A percentile compares a stretch with the other conserved stretches of the same genome.
Evolutionary conservation across 2,329 filamentous ascomycete genomes (phyloP).

Genomic region (Penicillium sp.): DNA sequence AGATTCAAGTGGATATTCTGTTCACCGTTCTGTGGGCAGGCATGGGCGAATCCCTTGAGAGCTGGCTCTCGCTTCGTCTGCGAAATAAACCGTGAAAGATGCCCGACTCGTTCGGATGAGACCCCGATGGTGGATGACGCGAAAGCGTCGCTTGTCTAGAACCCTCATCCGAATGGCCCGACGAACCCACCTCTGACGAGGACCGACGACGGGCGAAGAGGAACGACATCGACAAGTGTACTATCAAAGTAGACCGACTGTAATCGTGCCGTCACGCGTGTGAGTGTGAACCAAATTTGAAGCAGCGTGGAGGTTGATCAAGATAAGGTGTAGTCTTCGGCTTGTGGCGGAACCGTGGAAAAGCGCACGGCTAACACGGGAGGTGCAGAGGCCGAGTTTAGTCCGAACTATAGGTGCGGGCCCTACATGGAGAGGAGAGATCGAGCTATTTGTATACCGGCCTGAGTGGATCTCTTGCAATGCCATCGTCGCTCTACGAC

Average conservation of each 20-base stretch:
- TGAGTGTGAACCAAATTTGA: too few relatives aligned
- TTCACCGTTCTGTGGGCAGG: conserved; percentile 7
- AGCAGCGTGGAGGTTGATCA: too few relatives aligned
- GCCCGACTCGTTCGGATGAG: conserved; percentile 5
- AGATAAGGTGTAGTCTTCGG: neutral
- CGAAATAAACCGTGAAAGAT: conserved; percentile 27
- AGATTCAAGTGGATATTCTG: neutral
- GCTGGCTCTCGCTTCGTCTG: conserved; percentile 15
- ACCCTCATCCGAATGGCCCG: conserved; percentile 8
- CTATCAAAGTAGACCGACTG: too few relatives aligned
- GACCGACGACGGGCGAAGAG: conserved; percentile 31
- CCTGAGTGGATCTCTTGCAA: too few relatives aligned
- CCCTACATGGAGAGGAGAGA: too few relatives aligned
- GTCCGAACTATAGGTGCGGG: too few relatives aligned
- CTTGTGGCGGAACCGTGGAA: conserved; percentile 4
- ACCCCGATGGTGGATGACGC: conserved; percentile 9
- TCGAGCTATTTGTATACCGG: too few relatives aligned
- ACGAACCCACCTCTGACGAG: conserved; percentile 17
- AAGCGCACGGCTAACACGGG: conserved; percentile 11
- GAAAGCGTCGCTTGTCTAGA: conserved; percentile 10
- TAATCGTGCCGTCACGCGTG: too few relatives aligned
- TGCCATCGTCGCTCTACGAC: too few relatives aligned
- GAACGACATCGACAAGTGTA: conserved; percentile 22
- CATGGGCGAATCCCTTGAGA: conserved; percentile 1
- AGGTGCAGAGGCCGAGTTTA: conserved; percentile 10